A percentile compares a stretch with the other conserved stretches of the same genome.
Conservation (phyloP, 2,329 filamentous ascomycete species). For the Orbilia quercus region DNA sequence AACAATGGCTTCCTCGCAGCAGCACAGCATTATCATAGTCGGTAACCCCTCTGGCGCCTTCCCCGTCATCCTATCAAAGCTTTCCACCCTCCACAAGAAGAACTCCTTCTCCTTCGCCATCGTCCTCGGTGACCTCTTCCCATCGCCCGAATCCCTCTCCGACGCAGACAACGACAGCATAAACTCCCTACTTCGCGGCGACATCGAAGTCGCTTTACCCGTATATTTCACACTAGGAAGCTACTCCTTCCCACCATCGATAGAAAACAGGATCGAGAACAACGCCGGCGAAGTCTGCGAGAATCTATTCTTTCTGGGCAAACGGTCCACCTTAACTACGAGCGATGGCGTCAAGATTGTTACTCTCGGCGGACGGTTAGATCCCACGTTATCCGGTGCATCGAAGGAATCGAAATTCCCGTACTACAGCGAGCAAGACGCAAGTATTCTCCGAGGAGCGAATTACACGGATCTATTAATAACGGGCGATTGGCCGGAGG, state of each 20-base stretch:
- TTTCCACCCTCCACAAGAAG: conserved; percentile 82
- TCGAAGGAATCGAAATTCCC: conserved; percentile 80
- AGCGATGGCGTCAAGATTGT: conserved; percentile 89
- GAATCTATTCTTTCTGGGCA: conserved; percentile 91
- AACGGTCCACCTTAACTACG: conserved; percentile 87
- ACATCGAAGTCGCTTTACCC: conserved; percentile 78
- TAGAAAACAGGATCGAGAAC: conserved; percentile 78
- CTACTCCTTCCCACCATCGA: conserved; percentile 74
- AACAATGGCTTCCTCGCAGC: conserved; percentile 35
- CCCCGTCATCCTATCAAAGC: conserved; percentile 79
- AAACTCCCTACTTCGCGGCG: conserved; percentile 75
- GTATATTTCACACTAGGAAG: conserved; percentile 91
- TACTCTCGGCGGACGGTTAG: conserved; percentile 80
- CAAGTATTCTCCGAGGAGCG: conserved; percentile 78
- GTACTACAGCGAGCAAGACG: conserved; percentile 80
- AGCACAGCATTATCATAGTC: conserved; percentile 71
- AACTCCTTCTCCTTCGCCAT: conserved; percentile 89
- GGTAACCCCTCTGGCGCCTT: conserved; percentile 85
- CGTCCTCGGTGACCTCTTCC: conserved; percentile 84
- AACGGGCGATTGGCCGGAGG: conserved; percentile 85
- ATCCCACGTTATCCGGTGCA: conserved; percentile 71
- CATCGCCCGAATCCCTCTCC: conserved; percentile 62
- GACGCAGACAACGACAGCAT: conserved; percentile 71
- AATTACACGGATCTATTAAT: conserved; percentile 86
- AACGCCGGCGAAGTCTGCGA: conserved; percentile 77